Base-by-base conservation (phyloP, 2,329 filamentous ascomycete genomes). In the Penicillium sp. region DNA sequence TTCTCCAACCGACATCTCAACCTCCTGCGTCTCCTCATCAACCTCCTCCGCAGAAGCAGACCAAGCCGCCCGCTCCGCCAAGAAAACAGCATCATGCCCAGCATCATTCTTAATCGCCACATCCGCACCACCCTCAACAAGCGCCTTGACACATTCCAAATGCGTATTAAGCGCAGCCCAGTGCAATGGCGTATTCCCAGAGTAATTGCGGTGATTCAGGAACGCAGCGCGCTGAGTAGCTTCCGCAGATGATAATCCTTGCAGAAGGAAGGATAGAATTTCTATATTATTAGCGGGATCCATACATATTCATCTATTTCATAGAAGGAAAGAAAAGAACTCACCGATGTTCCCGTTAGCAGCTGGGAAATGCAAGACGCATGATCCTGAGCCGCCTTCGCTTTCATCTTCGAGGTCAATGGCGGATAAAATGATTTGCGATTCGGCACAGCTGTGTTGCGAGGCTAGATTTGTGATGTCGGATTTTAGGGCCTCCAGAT, bases 101-200 rank as follows among this genome's bases (percentile, higher is more conserved):
- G 84, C 84, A 57, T 82, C 78, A 60, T 96, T 96, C 56, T 81
- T 81, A 20, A 87, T 69, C 8, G 80, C 80, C 3, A 88, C 80
- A 41, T 87, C 82, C 1, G 88, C 88, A 2, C 87, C 88, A 2
- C 79, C 72, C 30, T 80, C 79, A 2, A 95, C 72, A 9, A 98
- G 74, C 0, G 80, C 67, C 68, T 89, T 85, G 5, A 95, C 86
- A 3, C 80, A 77, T 4, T 82, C 77, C 2, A 96, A 69, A 56
- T 95, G 89, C 1, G 89, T 89, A 37, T 93, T 92, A 38, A 95
- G 70, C 0, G 87, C 85, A 0, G 90, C 90, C 89, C 89, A 96
- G 67, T 98, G 92, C 41, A 98, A 71, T 0, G 87, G 78, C 1
- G 90, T 95, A 68, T 95, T 96, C 30, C 88, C 89, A 30, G 84